These are phyloP conservation scores for Myotisia sp. DNA, from an alignment of 2,329 filamentous ascomycete genomes.

Conservation along the genomic window DNA sequence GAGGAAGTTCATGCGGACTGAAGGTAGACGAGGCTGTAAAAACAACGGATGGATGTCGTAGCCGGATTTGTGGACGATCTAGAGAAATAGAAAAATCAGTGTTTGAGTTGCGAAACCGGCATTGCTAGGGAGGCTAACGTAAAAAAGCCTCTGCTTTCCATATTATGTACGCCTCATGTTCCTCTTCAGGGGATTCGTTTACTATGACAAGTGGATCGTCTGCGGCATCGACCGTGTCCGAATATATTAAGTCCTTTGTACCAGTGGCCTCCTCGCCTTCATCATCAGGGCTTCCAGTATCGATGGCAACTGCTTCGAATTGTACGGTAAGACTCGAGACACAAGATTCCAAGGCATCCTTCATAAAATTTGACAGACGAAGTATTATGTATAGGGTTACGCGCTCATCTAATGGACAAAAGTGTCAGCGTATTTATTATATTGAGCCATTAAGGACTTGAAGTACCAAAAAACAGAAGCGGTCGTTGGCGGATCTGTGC, in stretches of 20 bases:
- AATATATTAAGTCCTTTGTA: conserved; percentile 31
- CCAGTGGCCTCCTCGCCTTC: conserved; percentile 20
- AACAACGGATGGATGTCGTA: conserved; percentile 42
- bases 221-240: conserved; percentile 24
- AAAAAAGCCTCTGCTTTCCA: conserved; percentile 33
- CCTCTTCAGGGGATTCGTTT: conserved; percentile 29
- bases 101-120: background rate
- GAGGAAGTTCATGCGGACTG: conserved; percentile 29
- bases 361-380: conserved; percentile 36
- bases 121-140: conserved; percentile 19
- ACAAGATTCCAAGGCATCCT: conserved; percentile 34
- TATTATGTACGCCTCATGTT: conserved; percentile 30
- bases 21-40: conserved; percentile 38
- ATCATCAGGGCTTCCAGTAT: conserved; percentile 28
- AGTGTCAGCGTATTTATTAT: conserved; percentile 30
- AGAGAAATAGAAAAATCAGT: background rate
- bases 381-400: conserved; percentile 39
- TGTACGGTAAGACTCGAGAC: conserved; percentile 37
- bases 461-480: conserved; percentile 39
- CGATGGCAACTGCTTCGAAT: conserved; percentile 36
- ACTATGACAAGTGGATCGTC: conserved; percentile 33
- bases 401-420: conserved; percentile 39
- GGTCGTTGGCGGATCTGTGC: conserved; percentile 38
- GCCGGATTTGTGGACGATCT: conserved; percentile 36
- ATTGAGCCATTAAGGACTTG: background rate